These are phyloP conservation scores for Lasiosphaeriaceae sp. DNA, from an alignment of 495 filamentous ascomycete species.

Conservation along the genomic window DNA sequence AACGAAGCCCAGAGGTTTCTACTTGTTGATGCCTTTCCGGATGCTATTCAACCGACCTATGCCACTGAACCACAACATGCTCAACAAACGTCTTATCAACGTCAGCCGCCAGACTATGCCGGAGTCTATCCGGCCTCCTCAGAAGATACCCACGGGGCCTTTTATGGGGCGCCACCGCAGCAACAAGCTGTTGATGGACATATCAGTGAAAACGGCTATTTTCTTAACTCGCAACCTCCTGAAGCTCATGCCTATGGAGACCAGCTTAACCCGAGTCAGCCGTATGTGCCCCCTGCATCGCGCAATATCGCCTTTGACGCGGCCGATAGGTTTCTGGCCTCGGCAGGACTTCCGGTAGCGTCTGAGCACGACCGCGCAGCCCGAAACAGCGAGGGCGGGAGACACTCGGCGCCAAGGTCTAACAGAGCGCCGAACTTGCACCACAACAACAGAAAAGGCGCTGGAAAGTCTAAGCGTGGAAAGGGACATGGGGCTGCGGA, in stretches of 20 bases:
- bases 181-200: background rate
- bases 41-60: conserved; percentile 16
- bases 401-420: conserved; percentile 7
- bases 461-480: conserved; percentile 8
- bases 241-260: background rate
- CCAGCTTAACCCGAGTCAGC: background rate
- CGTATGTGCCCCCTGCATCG: background rate
- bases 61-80: background rate
- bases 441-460: conserved; percentile 7
- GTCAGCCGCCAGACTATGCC: background rate
- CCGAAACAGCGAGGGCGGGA: background rate
- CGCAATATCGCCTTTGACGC: background rate
- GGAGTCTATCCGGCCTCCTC: background rate
- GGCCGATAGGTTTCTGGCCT: background rate
- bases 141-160: background rate
- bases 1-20: conserved; percentile 54
- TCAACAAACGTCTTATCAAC: background rate
- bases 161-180: background rate
- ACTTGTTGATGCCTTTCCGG: conserved; percentile 56
- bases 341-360: background rate
- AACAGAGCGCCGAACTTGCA: background rate
- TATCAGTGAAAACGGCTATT: too few relatives aligned
- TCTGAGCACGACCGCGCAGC: conserved; percentile 6
- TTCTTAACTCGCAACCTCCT: background rate
- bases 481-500: conserved; percentile 2